These are phyloP conservation scores for Clohesyomyces aquaticus DNA, from an alignment of 495 filamentous ascomycete species.

Conservation along the genomic window DNA sequence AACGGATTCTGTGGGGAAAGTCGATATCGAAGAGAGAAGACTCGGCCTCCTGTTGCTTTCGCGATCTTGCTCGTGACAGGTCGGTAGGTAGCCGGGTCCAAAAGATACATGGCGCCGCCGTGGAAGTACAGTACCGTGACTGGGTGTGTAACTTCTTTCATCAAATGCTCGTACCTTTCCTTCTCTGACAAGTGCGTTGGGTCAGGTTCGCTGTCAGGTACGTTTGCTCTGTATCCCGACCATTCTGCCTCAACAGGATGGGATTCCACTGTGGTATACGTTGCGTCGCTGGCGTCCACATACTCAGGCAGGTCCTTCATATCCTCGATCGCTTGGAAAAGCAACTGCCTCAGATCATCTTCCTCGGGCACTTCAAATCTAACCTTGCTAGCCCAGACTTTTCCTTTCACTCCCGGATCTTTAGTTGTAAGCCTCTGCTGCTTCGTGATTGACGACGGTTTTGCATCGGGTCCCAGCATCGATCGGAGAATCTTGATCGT, in stretches of 20 bases:
- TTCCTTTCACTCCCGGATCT: conserved; percentile 73
- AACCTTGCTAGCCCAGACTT: conserved; percentile 77
- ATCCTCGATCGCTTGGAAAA: conserved; percentile 66
- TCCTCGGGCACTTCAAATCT: conserved; percentile 60
- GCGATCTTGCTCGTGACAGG: conserved; percentile 52
- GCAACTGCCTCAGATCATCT: conserved; percentile 60
- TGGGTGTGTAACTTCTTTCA: conserved; percentile 67
- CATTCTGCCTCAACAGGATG: conserved; percentile 78
- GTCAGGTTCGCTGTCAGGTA: conserved; percentile 56
- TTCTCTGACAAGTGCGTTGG: conserved; percentile 65
- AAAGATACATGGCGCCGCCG: conserved; percentile 81
- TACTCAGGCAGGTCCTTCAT: conserved; percentile 53
- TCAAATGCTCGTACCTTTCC: conserved; percentile 72
- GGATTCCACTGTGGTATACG: conserved; percentile 58
- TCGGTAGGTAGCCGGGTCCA: conserved; percentile 58
- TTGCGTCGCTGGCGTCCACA: conserved; percentile 33
- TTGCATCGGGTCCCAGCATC: conserved; percentile 54
- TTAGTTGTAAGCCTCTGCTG: conserved; percentile 64
- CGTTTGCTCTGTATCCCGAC: conserved; percentile 72
- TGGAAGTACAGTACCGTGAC: conserved; percentile 84
- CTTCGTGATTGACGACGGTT: conserved; percentile 57
- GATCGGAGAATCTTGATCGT: conserved; percentile 71
- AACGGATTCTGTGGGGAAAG: conserved; percentile 85
- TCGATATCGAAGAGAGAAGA: conserved; percentile 82
- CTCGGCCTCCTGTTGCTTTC: conserved; percentile 59